Percentiles rank a stretch among this genome's conserved stretches.
Evolutionary conservation across 1,139 yeast genomes (phyloP).

Genomic region (Geotrichum bryndzae): DNA sequence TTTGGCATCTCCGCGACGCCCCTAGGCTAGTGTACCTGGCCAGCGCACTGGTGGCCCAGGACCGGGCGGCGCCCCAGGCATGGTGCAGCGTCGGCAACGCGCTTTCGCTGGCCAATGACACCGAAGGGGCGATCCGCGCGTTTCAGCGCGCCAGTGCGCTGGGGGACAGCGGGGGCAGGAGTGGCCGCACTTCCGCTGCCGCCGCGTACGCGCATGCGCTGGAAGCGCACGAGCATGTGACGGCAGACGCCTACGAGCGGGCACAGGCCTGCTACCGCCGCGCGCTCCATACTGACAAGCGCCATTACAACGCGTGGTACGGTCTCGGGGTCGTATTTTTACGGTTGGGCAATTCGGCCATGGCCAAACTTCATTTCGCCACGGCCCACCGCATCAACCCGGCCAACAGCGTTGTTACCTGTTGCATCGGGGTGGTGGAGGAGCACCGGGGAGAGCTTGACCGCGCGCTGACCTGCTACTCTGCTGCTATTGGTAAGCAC

Average conservation of each 20-base stretch:
- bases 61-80: constrained; percentile 65
- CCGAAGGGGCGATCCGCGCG: constrained; percentile 86
- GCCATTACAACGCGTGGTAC: constrained; percentile 91
- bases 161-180: constrained; percentile 30
- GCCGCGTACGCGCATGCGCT: constrained; percentile 74
- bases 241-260: constrained; percentile 84
- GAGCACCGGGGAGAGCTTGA: constrained; percentile 67
- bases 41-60: constrained; percentile 68
- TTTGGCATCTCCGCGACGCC: constrained; percentile 89
- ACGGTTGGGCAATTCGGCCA: constrained; percentile 74
- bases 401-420: constrained; percentile 77
- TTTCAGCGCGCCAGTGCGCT: constrained; percentile 72
- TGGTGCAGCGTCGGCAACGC: constrained; percentile 94
- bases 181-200: constrained; percentile 30
- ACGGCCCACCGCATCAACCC: constrained; percentile 89
- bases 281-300: constrained; percentile 68
- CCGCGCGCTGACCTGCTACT: constrained; percentile 76
- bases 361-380: constrained; percentile 81
- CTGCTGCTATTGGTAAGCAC: constrained; percentile 64
- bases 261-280: constrained; percentile 79
- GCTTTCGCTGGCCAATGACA: constrained; percentile 74
- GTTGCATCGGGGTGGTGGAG: constrained; percentile 91
- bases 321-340: constrained; percentile 94
- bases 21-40: constrained; percentile 76
- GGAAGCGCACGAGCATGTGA: constrained; percentile 87